Conservation (phyloP, 192 early-diverging fungal genomes). For the Umbelopsis ramanniana region DNA sequence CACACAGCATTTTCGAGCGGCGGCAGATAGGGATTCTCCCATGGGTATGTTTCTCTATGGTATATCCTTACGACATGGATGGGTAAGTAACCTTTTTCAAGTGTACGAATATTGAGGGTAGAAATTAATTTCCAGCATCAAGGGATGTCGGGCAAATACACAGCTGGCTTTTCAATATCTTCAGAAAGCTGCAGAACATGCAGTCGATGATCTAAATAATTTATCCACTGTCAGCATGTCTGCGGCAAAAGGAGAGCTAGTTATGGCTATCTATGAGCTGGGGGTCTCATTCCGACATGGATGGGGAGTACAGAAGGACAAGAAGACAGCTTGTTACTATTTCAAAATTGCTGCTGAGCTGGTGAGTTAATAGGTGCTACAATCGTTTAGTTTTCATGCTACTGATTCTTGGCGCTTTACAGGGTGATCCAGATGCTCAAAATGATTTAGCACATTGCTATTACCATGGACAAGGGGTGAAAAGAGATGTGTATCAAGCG, state of each 20-base stretch:
- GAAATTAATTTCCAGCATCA: not conserved
- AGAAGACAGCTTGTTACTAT: constrained; percentile 73
- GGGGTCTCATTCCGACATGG: constrained; percentile 79
- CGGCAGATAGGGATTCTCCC: constrained; percentile 67
- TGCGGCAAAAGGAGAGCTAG: constrained; percentile 69
- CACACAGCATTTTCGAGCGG: constrained; percentile 69
- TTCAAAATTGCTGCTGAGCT: constrained; percentile 82
- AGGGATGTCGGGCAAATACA: constrained; percentile 73
- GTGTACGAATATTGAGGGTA: no score
- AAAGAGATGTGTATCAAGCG: constrained; percentile 69
- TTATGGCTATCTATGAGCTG: constrained; percentile 81
- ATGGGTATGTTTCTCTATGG: constrained; percentile 84
- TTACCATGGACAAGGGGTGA: constrained; percentile 72
- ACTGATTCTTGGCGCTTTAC: not conserved
- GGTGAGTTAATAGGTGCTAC: not conserved
- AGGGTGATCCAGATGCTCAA: constrained; percentile 70
- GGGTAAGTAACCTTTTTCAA: constrained; percentile 50
- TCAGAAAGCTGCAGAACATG: constrained; percentile 72
- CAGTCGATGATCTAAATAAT: constrained; percentile 63
- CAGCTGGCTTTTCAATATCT: constrained; percentile 71
- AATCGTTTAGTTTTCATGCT: not conserved
- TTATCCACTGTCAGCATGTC: constrained; percentile 48
- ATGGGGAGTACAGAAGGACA: constrained; percentile 78
- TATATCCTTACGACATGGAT: constrained; percentile 78
- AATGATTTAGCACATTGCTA: constrained; percentile 71